phyloP scores from a whole-genome alignment of 108 stramenopile species.

The Cylindrotheca fusiformis region DNA sequence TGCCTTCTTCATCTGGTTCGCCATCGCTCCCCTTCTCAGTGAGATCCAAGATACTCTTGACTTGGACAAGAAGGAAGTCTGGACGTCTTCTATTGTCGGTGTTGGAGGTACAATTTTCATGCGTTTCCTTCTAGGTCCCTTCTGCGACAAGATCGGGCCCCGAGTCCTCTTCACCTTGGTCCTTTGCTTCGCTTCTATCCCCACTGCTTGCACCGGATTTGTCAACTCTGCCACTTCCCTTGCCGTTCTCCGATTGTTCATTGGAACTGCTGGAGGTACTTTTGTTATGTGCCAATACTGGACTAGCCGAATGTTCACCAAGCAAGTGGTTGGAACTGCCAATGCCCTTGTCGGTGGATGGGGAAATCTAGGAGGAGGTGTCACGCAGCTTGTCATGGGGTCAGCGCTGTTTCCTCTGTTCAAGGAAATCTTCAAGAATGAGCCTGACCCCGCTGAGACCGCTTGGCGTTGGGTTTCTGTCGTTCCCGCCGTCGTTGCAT shows the following conservation, averaged over 20 bases:
- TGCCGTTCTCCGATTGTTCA: constrained; percentile 68
- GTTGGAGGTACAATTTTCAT: constrained; percentile 68
- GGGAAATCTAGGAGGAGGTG: constrained; percentile 91
- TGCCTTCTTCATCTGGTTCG: constrained; percentile 92
- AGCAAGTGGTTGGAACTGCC: constrained; percentile 82
- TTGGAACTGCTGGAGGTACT: constrained; percentile 76
- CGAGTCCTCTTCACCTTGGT: constrained; percentile 61
- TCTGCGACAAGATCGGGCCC: constrained; percentile 77
- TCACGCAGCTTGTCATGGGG: constrained; percentile 70
- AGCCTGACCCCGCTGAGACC: constrained; percentile 55
- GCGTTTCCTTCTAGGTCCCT: constrained; percentile 72
- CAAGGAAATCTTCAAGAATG: constrained; percentile 38
- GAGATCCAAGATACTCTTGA: constrained; percentile 62
- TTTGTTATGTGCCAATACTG: constrained; percentile 90
- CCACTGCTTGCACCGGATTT: constrained; percentile 60
- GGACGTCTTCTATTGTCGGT: constrained; percentile 78
- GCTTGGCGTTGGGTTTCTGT: constrained; percentile 77
- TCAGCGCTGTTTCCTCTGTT: constrained; percentile 60
- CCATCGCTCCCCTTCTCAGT: constrained; percentile 80
- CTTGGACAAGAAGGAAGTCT: constrained; percentile 70
- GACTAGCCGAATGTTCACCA: constrained; percentile 80
- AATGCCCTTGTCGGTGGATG: constrained; percentile 84
- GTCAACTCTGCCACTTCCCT: constrained; percentile 56
- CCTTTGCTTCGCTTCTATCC: constrained; percentile 65
- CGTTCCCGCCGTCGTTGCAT: constrained; percentile 70